Evolutionary conservation across 1,284 basidiomycete genomes (phyloP).

Genomic region (Cutaneotrichosporon sp.): DNA sequence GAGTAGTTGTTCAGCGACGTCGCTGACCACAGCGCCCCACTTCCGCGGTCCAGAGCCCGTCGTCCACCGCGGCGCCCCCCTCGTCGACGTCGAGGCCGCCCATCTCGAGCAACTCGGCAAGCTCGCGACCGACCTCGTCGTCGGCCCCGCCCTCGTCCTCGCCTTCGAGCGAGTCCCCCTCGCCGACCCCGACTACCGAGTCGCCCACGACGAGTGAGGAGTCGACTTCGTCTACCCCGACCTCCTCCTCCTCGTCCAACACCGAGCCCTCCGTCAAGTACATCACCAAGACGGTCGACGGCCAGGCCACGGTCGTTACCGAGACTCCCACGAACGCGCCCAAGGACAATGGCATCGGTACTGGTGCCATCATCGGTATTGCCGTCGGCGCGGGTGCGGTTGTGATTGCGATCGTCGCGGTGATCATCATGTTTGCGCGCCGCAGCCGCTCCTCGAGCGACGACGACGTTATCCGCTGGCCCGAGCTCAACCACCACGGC

Average conservation of each 20-base stretch:
- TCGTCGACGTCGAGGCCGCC: constrained; percentile 2
- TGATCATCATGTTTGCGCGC: constrained; percentile 40
- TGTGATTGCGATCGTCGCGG: constrained; percentile 39
- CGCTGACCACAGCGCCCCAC: background rate
- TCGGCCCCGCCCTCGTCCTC: background rate
- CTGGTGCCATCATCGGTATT: constrained; percentile 51
- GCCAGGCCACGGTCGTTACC: constrained; percentile 15
- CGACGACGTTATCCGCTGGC: constrained; percentile 54
- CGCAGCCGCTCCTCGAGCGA: constrained; percentile 43
- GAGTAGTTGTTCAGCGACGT: background rate
- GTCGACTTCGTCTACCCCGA: background rate
- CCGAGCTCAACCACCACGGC: constrained; percentile 53
- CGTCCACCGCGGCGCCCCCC: background rate
- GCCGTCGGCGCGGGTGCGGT: constrained; percentile 45
- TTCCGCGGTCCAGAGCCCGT: background rate
- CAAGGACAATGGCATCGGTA: constrained; percentile 31
- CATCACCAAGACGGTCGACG: constrained; percentile 16
- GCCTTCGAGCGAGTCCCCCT: background rate
- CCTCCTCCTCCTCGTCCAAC: background rate
- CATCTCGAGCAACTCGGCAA: background rate
- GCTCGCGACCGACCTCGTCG: constrained; percentile 3
- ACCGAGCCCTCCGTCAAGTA: constrained; percentile 20
- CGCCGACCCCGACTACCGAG: background rate
- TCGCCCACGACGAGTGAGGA: background rate
- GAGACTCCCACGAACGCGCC: background rate